A percentile compares a stretch with the other conserved stretches of the same genome.
phyloP scores from a whole-genome alignment of 257 asterid species.

The Solanum chmielewskii region DNA sequence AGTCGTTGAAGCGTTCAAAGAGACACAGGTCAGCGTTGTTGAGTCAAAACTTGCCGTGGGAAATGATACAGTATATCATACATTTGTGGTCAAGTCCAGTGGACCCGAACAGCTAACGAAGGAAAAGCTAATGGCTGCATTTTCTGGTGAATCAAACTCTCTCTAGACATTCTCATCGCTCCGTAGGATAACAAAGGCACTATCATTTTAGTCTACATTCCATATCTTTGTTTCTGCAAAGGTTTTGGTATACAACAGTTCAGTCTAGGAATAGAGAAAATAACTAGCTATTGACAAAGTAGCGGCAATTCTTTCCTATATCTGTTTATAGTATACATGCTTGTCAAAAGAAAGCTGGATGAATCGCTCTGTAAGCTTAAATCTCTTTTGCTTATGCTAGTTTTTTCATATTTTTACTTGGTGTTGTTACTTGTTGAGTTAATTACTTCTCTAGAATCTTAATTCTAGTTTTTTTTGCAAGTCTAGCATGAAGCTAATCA shows the following conservation, averaged over 20 bases:
- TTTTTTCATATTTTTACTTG: not conserved
- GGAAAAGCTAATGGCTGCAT: conserved; percentile 59
- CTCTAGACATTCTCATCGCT: conserved; percentile 5
- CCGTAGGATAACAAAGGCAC: conserved; percentile 5
- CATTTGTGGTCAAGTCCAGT: conserved; percentile 56
- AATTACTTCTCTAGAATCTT: not conserved
- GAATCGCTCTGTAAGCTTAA: not conserved
- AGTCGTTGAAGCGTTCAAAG: conserved; percentile 44
- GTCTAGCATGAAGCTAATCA: conserved; percentile 12
- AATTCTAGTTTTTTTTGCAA: not conserved
- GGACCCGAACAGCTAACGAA: conserved; percentile 56
- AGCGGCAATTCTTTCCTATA: not conserved
- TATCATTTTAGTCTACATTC: not conserved
- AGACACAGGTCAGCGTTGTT: conserved; percentile 30
- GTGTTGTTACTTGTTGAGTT: not conserved
- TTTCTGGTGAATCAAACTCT: conserved; percentile 28
- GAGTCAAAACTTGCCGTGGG: conserved; percentile 51
- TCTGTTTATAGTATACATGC: not conserved
- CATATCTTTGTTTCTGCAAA: not conserved
- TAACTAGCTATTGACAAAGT: not conserved
- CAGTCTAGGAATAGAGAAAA: conserved; percentile 1
- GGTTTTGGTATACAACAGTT: not conserved
- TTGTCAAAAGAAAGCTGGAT: not conserved
- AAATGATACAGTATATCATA: conserved; percentile 49
- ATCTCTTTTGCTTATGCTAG: not conserved